Evolutionary conservation across 768 basidiomycete genomes (phyloP).

Genomic region (Hygrophorus russula): DNA sequence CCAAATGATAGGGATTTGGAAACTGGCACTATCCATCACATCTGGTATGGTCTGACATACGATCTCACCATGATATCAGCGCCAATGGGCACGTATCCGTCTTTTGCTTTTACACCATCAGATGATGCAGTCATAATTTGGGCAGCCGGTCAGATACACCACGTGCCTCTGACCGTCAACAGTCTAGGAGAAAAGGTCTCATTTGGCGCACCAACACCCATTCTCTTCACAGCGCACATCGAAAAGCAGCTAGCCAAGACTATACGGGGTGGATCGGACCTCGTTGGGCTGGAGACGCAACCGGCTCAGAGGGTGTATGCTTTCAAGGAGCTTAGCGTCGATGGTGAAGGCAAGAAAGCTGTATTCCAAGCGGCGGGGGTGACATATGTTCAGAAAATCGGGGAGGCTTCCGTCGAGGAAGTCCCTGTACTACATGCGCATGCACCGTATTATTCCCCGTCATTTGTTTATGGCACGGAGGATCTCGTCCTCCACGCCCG

Average conservation of each 20-base stretch:
- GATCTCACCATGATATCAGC: constrained; percentile 54
- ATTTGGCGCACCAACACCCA: constrained; percentile 27
- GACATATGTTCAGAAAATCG: constrained; percentile 37
- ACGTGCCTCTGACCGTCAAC: constrained; percentile 46
- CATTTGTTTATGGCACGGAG: constrained; percentile 41
- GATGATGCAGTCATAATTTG: constrained; percentile 58
- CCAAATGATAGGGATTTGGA: constrained; percentile 41
- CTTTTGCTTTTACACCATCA: constrained; percentile 55
- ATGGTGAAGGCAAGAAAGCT: constrained; percentile 39
- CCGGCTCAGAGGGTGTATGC: constrained; percentile 47
- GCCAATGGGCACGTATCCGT: constrained; percentile 74
- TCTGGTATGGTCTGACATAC: constrained; percentile 62
- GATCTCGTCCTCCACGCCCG: constrained; percentile 51
- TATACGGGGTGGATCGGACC: constrained; percentile 27
- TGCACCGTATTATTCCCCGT: constrained; percentile 55
- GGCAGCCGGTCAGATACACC: constrained; percentile 63
- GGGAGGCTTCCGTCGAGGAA: constrained; percentile 19
- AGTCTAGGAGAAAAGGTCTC: constrained; percentile 39
- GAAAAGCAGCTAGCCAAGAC: constrained; percentile 58
- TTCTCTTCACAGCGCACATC: constrained; percentile 53
- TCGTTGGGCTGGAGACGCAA: constrained; percentile 41
- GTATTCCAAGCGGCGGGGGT: constrained; percentile 62
- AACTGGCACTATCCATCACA: constrained; percentile 52
- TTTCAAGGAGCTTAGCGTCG: constrained; percentile 49
- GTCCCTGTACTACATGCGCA: constrained; percentile 38